Conservation (phyloP, 129 eudicot species). For the Chrysanthemum makinoi region DNA sequence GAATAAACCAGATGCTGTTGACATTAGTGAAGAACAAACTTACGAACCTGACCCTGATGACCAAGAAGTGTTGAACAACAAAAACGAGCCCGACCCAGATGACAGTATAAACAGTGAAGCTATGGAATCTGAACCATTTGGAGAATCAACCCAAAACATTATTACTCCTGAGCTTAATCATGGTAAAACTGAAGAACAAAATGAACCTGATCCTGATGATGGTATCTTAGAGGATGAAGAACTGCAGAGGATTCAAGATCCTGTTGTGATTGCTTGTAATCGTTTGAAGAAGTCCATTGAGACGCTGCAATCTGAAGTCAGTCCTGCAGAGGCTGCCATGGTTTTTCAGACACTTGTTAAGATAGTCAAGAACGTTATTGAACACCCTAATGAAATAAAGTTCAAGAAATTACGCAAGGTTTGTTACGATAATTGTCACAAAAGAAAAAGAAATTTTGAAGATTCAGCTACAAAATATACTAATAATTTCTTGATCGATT, state of each 20-base stretch:
- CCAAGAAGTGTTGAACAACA: constrained; percentile 5
- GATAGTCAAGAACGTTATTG: constrained; percentile 77
- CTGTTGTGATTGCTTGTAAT: constrained; percentile 52
- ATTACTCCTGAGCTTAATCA: constrained; percentile 32
- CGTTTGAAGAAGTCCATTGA: constrained; percentile 63
- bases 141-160: constrained; percentile 11
- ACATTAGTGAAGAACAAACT: not conserved
- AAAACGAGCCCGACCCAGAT: constrained; percentile 43
- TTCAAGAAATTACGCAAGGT: constrained; percentile 89
- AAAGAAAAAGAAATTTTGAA: not conserved
- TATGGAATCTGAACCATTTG: constrained; percentile 38
- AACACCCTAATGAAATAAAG: constrained; percentile 75
- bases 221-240: constrained; percentile 38
- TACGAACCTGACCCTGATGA: constrained; percentile 39
- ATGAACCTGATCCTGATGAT: constrained; percentile 61
- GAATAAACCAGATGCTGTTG: not conserved
- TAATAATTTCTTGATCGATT: not conserved
- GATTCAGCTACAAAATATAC: not conserved
- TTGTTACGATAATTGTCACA: constrained; percentile 9
- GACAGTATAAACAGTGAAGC: constrained; percentile 25
- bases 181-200: constrained; percentile 17
- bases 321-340: constrained; percentile 40
- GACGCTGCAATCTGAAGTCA: constrained; percentile 60
- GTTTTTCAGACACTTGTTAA: constrained; percentile 72
- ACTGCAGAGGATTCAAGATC: constrained; percentile 79